Evolutionary conservation across 306 rosid genomes (phyloP).

Genomic region (Vicia faba): DNA sequence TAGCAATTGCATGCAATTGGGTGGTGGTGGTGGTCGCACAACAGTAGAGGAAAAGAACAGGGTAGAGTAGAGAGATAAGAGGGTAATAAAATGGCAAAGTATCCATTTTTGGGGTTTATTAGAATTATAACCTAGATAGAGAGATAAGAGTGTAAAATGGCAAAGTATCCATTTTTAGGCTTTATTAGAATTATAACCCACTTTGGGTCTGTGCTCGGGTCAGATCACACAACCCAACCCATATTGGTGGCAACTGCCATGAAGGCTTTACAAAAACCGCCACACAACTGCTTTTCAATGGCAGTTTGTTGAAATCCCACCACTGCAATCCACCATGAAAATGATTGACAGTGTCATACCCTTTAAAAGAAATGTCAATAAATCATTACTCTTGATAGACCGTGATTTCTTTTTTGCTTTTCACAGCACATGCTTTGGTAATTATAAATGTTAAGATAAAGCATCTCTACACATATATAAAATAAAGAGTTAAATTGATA

Average conservation of each 20-base stretch:
- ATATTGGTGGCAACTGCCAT: too few species aligned
- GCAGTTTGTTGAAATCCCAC: too few species aligned
- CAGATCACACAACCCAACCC: neutral
- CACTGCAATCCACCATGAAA: neutral
- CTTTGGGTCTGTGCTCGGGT: neutral
- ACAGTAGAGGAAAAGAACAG: neutral
- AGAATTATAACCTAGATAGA: neutral
- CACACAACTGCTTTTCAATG: too few species aligned
- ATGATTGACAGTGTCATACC: neutral
- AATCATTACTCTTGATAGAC: neutral
- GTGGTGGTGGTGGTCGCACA: neutral
- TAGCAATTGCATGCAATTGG: neutral
- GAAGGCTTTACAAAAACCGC: too few species aligned
- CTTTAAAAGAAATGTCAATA: neutral
- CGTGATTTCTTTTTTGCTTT: neutral
- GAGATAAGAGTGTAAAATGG: neutral
- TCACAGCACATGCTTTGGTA: neutral
- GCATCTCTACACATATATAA: too few species aligned
- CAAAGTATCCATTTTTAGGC: neutral
- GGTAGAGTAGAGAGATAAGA: neutral
- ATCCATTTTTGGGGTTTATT: neutral
- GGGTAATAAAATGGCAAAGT: neutral
- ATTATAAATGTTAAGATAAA: conserved; percentile 17
- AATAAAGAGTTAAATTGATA: neutral
- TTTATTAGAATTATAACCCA: neutral